These are phyloP conservation scores for Sugiyamaella grinbergsii DNA, from an alignment of 1,139 yeast species.

Conservation along the genomic window DNA sequence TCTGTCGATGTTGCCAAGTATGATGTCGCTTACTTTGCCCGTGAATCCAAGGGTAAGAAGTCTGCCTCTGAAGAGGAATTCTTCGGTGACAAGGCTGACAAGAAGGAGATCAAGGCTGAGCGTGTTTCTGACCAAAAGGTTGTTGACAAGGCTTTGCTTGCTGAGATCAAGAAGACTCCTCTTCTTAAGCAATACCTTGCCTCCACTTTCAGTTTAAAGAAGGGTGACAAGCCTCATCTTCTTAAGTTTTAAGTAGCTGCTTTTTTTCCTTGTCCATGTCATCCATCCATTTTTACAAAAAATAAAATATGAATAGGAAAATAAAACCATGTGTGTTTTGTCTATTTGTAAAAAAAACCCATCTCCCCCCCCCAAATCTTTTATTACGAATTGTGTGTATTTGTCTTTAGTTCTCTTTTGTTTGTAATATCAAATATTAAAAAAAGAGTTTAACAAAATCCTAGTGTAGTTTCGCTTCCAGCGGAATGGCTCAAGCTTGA, in stretches of 20 bases:
- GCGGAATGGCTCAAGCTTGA: no score
- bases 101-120: conserved; percentile 89
- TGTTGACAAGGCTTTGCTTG: conserved; percentile 91
- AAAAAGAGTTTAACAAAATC: conserved; percentile 16
- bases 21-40: conserved; percentile 95
- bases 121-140: conserved; percentile 98
- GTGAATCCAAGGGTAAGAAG: conserved; percentile 70
- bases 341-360: background rate
- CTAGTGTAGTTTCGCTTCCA: no score
- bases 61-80: conserved; percentile 92
- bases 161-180: conserved; percentile 97
- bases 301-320: conserved; percentile 9
- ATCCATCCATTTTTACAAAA: conserved; percentile 5
- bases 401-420: conserved; percentile 19
- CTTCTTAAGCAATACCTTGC: conserved; percentile 97
- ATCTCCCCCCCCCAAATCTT: conserved; percentile 5
- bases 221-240: conserved; percentile 99
- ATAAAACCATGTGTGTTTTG: conserved; percentile 1
- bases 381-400: conserved; percentile 19
- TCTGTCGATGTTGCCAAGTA: conserved; percentile 88
- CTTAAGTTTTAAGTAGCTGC: conserved; percentile 76
- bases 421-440: conserved; percentile 17
- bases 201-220: conserved; percentile 94
- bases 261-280: background rate
- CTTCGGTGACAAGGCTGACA: conserved; percentile 82